A percentile compares a stretch with the other conserved stretches of the same genome.
Evolutionary conservation across 1,139 yeast genomes (phyloP).

Genomic region (Pichia sp.): DNA sequence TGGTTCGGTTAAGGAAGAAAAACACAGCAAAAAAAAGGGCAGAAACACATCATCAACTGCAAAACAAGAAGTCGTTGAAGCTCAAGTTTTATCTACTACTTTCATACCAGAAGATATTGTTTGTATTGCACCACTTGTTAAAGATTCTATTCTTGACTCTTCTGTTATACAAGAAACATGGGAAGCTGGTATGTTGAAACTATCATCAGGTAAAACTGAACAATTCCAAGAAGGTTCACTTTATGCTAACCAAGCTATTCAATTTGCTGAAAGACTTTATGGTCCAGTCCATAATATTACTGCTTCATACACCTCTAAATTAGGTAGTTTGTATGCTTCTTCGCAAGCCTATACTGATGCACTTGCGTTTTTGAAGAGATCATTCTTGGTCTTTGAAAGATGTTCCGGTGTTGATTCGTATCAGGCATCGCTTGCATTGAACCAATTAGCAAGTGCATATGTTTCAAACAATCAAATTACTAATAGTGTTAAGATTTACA

Average conservation of each 20-base stretch:
- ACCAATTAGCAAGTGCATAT: conserved; percentile 72
- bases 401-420: conserved; percentile 72
- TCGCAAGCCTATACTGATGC: conserved; percentile 40
- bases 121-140: conserved; percentile 65
- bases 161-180: conserved; percentile 70
- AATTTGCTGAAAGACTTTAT: conserved; percentile 75
- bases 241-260: conserved; percentile 61
- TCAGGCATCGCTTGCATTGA: conserved; percentile 65
- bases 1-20: conserved; percentile 10
- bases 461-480: conserved; percentile 50
- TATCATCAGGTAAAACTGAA: conserved; percentile 28
- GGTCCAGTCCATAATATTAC: conserved; percentile 79
- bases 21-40: conserved; percentile 33
- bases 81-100: conserved; percentile 31
- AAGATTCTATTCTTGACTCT: conserved; percentile 63
- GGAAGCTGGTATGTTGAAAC: conserved; percentile 57
- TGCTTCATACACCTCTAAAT: conserved; percentile 41
- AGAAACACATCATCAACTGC: conserved; percentile 25
- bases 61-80: conserved; percentile 6
- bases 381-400: conserved; percentile 72
- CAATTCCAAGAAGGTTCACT: conserved; percentile 46
- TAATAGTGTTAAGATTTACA: conserved; percentile 58
- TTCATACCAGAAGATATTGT: conserved; percentile 59
- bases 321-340: conserved; percentile 26
- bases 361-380: conserved; percentile 60